Evolutionary conservation across 768 basidiomycete genomes (phyloP).

Genomic region (Kwoniella dendrophila): DNA sequence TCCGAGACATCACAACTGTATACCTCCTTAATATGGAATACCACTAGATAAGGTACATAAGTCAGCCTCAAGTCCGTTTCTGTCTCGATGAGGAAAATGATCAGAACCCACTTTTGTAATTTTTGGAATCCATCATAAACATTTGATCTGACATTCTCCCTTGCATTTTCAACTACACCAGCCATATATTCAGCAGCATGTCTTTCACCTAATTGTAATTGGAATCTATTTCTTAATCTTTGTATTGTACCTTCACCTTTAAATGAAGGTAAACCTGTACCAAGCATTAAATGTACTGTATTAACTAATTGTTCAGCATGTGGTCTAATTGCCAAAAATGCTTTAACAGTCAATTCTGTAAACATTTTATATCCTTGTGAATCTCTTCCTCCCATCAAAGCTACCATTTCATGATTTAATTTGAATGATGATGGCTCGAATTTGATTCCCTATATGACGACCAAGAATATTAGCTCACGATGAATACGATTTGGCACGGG

Average conservation of each 20-base stretch:
- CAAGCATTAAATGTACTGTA: slow-evolving; percentile 90
- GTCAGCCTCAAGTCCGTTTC: too few relatives aligned
- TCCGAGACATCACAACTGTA: too few relatives aligned
- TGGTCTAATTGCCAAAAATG: slow-evolving; percentile 94
- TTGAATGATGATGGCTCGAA: slow-evolving; percentile 99
- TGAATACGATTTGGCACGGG: background rate
- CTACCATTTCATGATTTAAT: slow-evolving; percentile 97
- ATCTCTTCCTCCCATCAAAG: slow-evolving; percentile 91
- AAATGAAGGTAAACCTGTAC: slow-evolving; percentile 91
- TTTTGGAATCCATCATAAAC: slow-evolving; percentile 93
- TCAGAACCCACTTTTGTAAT: slow-evolving; percentile 54
- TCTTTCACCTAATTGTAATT: slow-evolving; percentile 75
- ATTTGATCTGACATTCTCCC: slow-evolving; percentile 90
- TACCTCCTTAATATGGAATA: too few relatives aligned
- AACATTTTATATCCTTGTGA: slow-evolving; percentile 94
- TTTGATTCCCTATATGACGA: slow-evolving; percentile 71
- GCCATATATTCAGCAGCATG: slow-evolving; percentile 95
- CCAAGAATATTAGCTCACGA: background rate
- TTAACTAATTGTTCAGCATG: slow-evolving; percentile 87
- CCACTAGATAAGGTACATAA: too few relatives aligned
- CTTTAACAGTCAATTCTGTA: slow-evolving; percentile 90
- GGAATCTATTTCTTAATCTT: slow-evolving; percentile 83
- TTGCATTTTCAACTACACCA: slow-evolving; percentile 82
- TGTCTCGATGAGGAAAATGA: too few relatives aligned
- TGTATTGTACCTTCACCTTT: slow-evolving; percentile 92